A percentile compares a stretch with the other conserved stretches of the same genome.
These are phyloP conservation scores for Pilasporangium apinafurcum DNA, from an alignment of 352 stramenopile species.

Conservation along the genomic window DNA sequence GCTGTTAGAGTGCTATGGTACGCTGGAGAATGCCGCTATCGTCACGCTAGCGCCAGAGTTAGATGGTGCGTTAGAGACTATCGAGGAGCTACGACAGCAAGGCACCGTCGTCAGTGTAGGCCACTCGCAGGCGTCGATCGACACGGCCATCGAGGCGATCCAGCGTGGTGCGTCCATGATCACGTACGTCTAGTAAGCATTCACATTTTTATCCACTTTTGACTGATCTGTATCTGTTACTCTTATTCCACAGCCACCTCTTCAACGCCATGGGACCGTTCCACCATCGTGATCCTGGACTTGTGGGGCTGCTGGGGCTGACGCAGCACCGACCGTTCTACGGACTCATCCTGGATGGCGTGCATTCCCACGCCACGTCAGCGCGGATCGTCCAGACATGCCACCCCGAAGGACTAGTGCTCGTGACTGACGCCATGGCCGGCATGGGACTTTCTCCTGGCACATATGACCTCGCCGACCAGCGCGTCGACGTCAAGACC, in stretches of 20 bases:
- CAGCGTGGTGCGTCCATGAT: conserved; percentile 69
- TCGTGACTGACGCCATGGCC: conserved; percentile 81
- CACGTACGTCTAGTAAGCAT: conserved; percentile 30
- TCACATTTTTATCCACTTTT: not conserved
- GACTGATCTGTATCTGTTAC: not conserved
- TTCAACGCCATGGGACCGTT: conserved; percentile 92
- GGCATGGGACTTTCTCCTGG: conserved; percentile 77
- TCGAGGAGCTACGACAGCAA: conserved; percentile 1
- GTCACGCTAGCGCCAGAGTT: conserved; percentile 88
- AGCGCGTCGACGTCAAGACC: conserved; percentile 48
- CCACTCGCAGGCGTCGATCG: conserved; percentile 70
- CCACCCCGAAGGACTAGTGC: conserved; percentile 70
- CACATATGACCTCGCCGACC: conserved; percentile 64
- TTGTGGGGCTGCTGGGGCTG: conserved; percentile 79
- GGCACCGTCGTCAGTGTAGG: conserved; percentile 63
- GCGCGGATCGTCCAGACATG: conserved; percentile 78
- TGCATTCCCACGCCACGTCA: conserved; percentile 77
- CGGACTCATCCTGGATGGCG: conserved; percentile 83
- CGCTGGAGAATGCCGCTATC: conserved; percentile 58
- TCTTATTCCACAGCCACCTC: conserved; percentile 40
- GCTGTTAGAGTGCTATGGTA: conserved; percentile 45
- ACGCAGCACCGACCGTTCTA: conserved; percentile 53
- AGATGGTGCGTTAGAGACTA: conserved; percentile 37
- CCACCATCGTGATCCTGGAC: conserved; percentile 86
- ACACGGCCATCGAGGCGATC: conserved; percentile 63